Base-by-base conservation (phyloP, 2,329 filamentous ascomycete genomes). In the Acrodontium crateriforme region DNA sequence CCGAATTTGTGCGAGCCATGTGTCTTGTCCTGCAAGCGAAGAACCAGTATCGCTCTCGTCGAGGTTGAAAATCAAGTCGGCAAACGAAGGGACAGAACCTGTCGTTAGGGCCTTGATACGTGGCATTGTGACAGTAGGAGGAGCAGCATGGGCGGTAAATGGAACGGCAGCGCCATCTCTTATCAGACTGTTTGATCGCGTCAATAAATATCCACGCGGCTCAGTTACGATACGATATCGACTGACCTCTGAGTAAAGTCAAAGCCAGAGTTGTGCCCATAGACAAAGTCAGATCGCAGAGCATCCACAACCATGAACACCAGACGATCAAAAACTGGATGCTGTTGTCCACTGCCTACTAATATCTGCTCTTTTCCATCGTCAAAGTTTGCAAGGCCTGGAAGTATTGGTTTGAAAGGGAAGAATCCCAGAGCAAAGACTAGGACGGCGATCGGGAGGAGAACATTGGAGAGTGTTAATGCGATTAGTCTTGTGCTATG, bases 261-360 rank as follows among this genome's bases (percentile, higher is more conserved):
- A 55, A 98, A 95, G 8, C 80, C 84, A 15, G 84, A 93, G 25
- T 65, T 62, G 33, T 77, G 60, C 3, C 76, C 71, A 53, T 81
- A 98, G 16, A 98, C 89, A 60, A 95, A 95, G 48, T 95, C 87
- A 60, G 85, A 92, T 55, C 85, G 70, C 52, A 98, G 56, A 14
- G 89, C 87, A 67, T 98, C 89, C 16, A 98, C 79, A 5, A 98
- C 84, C 87, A 98, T 95, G 54, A 98, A 94, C 29, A 98, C 65
- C 29, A 95, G 63, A 46, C 78, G 84, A 55, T 95, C 74, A 53
- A 98, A 98, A 0, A 78, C 74, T 18, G 80, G 68, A 26, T 64
- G 56, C 3, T 78, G 74, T 5, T 65, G 65, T 20, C 18, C 28
- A 11, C 16, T 9, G 26, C 8, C 1, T 26, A 24, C 16, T 28